Percentiles rank a stretch among this genome's conserved stretches.
Conservation (phyloP, 805 yeast genomes). For the Starmerella bacillaris region DNA sequence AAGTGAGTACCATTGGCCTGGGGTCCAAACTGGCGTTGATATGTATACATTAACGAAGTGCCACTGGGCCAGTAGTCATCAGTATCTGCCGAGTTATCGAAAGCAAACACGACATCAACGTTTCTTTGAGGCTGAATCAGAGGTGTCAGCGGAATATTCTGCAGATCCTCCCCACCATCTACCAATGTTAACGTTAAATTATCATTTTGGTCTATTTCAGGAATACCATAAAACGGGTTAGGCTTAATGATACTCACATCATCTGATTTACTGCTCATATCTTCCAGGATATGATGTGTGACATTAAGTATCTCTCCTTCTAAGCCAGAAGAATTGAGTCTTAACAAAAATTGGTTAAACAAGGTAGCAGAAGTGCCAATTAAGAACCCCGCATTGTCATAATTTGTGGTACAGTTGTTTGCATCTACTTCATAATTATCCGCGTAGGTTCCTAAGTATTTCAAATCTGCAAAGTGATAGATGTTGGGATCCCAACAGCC, state of each 20-base stretch:
- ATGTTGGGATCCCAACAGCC: conserved; percentile 69
- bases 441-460: conserved; percentile 47
- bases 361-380: conserved; percentile 42
- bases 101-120: conserved; percentile 46
- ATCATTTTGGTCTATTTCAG: conserved; percentile 7
- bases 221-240: conserved; percentile 40
- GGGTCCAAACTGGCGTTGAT: conserved; percentile 18
- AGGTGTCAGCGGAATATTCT: conserved; percentile 53
- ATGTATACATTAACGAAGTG: conserved; percentile 23
- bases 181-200: conserved; percentile 34
- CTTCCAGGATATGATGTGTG: conserved; percentile 29
- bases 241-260: conserved; percentile 54
- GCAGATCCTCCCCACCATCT: conserved; percentile 69
- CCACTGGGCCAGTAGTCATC: conserved; percentile 21
- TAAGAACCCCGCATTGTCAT: conserved; percentile 59
- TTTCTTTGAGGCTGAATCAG: conserved; percentile 42
- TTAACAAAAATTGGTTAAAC: conserved; percentile 27
- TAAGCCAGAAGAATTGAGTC: conserved; percentile 36
- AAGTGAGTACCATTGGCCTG: conserved; percentile 18
- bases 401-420: conserved; percentile 39
- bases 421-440: conserved; percentile 31
- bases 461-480: conserved; percentile 41
- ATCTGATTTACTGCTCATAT: conserved; percentile 22
- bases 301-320: conserved; percentile 32
- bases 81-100: conserved; percentile 24